Evolutionary conservation across 331 rosid genomes (phyloP).

Genomic region (Dryas integrifolia): DNA sequence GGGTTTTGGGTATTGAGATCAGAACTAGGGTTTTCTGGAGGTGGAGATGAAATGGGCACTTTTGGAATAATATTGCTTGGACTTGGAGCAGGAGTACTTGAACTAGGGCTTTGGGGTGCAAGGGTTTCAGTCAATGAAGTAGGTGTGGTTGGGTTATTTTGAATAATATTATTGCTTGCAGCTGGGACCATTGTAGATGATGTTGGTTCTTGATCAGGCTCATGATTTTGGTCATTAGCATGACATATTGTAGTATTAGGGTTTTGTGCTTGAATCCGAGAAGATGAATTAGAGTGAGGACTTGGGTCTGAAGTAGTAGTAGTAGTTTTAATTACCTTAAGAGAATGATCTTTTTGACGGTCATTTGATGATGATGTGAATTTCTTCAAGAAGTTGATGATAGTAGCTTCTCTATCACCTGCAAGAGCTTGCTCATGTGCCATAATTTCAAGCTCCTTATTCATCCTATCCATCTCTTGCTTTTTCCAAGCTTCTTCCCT

Average conservation of each 20-base stretch:
- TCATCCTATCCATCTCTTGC: constrained; percentile 72
- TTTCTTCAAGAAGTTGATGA: constrained; percentile 63
- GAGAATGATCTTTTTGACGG: not conserved
- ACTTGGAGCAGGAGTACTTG: constrained; percentile 21
- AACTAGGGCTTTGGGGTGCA: constrained; percentile 45
- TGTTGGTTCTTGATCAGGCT: constrained; percentile 3
- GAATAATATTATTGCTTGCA: not conserved
- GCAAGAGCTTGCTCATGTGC: constrained; percentile 71
- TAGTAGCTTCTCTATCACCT: constrained; percentile 62
- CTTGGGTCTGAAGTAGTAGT: constrained; percentile 2
- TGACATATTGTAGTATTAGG: constrained; percentile 32
- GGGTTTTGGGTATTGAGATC: constrained; percentile 28
- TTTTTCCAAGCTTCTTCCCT: constrained; percentile 88
- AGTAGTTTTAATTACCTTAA: not conserved
- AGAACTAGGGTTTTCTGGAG: constrained; percentile 30
- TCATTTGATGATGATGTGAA: constrained; percentile 24
- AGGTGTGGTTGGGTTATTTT: constrained; percentile 10
- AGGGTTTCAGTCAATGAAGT: constrained; percentile 15
- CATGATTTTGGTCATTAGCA: not conserved
- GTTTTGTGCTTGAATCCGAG: constrained; percentile 31
- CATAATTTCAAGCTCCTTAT: constrained; percentile 78
- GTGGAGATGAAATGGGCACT: constrained; percentile 23
- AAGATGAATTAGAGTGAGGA: constrained; percentile 21
- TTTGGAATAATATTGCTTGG: not conserved
- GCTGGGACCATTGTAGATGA: constrained; percentile 1